Base-by-base conservation (phyloP, 176 grass and related monocot genomes). In the Alloteropsis semialata region DNA sequence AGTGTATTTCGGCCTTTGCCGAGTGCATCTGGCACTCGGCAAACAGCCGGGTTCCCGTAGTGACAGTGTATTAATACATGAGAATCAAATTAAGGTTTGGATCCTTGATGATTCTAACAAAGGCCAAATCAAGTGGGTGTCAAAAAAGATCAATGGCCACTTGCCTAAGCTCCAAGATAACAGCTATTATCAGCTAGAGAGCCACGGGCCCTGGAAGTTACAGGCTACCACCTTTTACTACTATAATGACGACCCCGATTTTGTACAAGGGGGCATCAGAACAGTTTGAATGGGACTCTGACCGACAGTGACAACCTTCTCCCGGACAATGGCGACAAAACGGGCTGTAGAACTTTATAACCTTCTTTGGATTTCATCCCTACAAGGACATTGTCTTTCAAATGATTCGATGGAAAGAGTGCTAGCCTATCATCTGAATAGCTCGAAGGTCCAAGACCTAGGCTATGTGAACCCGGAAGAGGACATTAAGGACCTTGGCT, bases 401-500 rank as follows among this genome's bases (percentile, higher is more conserved):
- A 10, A 30, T 5, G 16, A 72, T 33, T 65, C 62, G 17, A 10
- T 10, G 3, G 33, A 21, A 49, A 72, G 42, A 32, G 43, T 19
- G 44, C 25, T 30, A 19, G 44, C 69, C 43, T 72, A 66, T 10
- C 44, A 72, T 32, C 11, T 49, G 43, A 11, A 72, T 5, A 72
- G 25, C 42, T 19, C 27, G 6, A 72, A 72, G 43, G 49, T 72
- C 25, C 43, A 72, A 11, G 15, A 48, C 25, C 11, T 72, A 11
- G 69, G 69, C 44, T 66, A 38, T 22, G 9, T 22, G 34, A 38
- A 38, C 63, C 63, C 18, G 2, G 10, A 66, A 21, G 18, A 65
- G 1, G 8, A 38, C 9, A 1, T 5, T 4, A 0, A 1, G 3
- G 1, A 0, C 2, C 19, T 38, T 38, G 63, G 17, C 10, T 4